phyloP scores from a whole-genome alignment of 164 flowering plant species.

The Amborella trichopoda region DNA sequence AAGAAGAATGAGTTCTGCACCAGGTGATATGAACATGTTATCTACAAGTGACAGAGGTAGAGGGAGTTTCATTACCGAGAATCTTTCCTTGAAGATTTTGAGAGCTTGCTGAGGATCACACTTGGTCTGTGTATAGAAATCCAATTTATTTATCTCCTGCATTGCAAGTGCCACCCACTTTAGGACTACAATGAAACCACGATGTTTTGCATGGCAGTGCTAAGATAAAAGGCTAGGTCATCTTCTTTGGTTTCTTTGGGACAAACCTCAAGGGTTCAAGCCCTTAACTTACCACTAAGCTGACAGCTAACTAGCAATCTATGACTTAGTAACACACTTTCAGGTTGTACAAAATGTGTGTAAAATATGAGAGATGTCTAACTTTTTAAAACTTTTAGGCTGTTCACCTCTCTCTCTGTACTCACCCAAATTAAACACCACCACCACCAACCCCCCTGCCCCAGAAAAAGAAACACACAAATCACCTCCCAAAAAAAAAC shows the following conservation, averaged over 20 bases:
- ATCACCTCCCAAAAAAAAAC: too few species aligned
- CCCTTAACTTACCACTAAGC: neutral
- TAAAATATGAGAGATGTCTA: too few species aligned
- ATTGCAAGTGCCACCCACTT: neutral
- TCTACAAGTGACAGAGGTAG: neutral
- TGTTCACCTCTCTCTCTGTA: too few species aligned
- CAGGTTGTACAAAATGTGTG: too few species aligned
- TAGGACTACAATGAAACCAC: neutral
- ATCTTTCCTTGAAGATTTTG: constrained; percentile 33
- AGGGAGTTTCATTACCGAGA: constrained; percentile 14
- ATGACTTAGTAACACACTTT: neutral
- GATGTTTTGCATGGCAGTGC: neutral
- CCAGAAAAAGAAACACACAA: too few species aligned
- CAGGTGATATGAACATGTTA: neutral
- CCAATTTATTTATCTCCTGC: constrained; percentile 59
- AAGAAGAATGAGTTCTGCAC: neutral
- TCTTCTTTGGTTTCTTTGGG: neutral
- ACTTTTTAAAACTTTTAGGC: too few species aligned
- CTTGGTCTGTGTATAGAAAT: constrained; percentile 43
- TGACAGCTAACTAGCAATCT: neutral
- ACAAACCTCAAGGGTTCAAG: neutral
- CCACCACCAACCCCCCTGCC: too few species aligned
- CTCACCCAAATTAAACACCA: too few species aligned
- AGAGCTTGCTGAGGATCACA: constrained; percentile 42
- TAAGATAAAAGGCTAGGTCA: neutral